These are phyloP conservation scores for Chaetomium globosum DNA, from an alignment of 2,329 filamentous ascomycete species.

Conservation along the genomic window DNA sequence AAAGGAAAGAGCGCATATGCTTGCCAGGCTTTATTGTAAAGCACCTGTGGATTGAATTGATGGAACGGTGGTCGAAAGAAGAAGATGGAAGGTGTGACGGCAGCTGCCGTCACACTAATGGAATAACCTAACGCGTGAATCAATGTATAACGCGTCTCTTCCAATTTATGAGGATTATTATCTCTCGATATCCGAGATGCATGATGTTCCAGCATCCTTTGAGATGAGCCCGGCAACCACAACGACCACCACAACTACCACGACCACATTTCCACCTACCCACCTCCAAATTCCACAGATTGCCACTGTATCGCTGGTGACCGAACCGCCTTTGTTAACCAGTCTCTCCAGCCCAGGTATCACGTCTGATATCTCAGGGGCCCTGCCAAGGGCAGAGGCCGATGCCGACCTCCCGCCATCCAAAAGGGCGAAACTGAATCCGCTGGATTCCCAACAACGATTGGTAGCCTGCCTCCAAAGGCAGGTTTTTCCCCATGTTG, in stretches of 20 bases:
- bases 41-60: not conserved
- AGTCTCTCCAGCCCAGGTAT: conserved; percentile 2
- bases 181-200: not conserved
- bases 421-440: conserved; percentile 13
- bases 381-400: not conserved
- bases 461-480: conserved; percentile 38
- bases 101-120: too few species aligned
- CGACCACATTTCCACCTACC: conserved; percentile 15
- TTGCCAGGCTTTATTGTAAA: too few species aligned
- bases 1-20: too few species aligned
- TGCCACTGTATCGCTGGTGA: not conserved
- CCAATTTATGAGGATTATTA: not conserved
- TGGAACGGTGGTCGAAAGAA: not conserved
- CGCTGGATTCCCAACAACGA: conserved; percentile 8
- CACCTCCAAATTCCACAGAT: not conserved
- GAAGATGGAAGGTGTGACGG: too few species aligned
- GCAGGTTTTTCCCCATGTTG: conserved; percentile 43
- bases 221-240: conserved; percentile 22
- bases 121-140: conserved; percentile 13
- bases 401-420: conserved; percentile 18
- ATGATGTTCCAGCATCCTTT: not conserved
- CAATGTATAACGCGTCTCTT: not conserved
- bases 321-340: conserved; percentile 14
- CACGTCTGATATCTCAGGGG: not conserved
- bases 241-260: conserved; percentile 12